These are phyloP conservation scores for Chaetomium tenue DNA, from an alignment of 495 filamentous ascomycete species.

Conservation along the genomic window DNA sequence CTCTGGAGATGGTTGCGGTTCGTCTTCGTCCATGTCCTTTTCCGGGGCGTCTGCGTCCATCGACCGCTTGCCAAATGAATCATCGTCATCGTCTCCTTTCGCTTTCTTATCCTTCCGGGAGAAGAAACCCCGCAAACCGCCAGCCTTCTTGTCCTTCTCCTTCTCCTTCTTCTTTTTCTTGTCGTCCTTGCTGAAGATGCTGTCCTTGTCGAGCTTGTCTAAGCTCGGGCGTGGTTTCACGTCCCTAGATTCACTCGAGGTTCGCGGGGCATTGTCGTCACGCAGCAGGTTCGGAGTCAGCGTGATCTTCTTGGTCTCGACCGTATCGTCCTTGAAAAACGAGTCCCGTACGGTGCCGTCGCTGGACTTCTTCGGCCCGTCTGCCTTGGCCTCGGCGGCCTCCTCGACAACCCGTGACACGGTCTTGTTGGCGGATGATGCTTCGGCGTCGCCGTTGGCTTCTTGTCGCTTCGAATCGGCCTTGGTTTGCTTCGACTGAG, in stretches of 20 bases:
- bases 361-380: constrained; percentile 62
- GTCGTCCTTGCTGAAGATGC: constrained; percentile 46
- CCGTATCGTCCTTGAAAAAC: constrained; percentile 94
- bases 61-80: constrained; percentile 64
- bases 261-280: constrained; percentile 66
- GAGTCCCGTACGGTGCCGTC: constrained; percentile 86
- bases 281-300: constrained; percentile 92
- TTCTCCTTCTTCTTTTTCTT: constrained; percentile 71
- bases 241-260: constrained; percentile 65
- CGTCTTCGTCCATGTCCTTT: constrained; percentile 47
- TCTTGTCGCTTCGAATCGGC: constrained; percentile 46
- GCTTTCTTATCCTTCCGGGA: constrained; percentile 89
- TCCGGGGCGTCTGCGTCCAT: constrained; percentile 46
- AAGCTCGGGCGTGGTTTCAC: constrained; percentile 50
- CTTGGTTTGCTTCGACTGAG: constrained; percentile 47
- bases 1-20: constrained; percentile 39
- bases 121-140: constrained; percentile 92
- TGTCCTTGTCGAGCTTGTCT: constrained; percentile 57
- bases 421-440: constrained; percentile 26
- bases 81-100: constrained; percentile 65
- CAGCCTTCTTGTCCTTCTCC: constrained; percentile 85
- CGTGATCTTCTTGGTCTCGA: constrained; percentile 95
- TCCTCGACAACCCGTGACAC: constrained; percentile 59
- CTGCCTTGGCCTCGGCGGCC: constrained; percentile 57
- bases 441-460: constrained; percentile 38